Evolutionary conservation across 108 stramenopile species (phyloP), one percentile per base, ranked within the genome.

Genomic region (Asterionellopsis glacialis): DNA sequence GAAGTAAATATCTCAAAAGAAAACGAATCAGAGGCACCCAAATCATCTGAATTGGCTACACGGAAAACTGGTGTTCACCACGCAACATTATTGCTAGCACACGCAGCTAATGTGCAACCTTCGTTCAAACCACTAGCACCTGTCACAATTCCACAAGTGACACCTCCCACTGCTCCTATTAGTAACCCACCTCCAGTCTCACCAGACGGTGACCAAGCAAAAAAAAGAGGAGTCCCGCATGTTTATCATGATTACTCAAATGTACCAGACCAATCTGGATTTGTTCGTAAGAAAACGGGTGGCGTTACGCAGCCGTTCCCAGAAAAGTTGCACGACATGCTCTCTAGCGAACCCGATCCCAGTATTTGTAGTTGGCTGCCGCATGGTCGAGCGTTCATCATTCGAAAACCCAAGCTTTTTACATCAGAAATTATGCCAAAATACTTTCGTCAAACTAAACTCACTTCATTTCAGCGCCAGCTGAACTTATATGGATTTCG

Each of bases 401-500:
- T 97, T 26, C 62, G 75, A 13, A 83, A 95, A 51, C 91, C 89
- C 0, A 87, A 94, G 45, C 62, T 69, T 10, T 98, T 98, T 68
- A 81, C 87, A 19, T 39, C 61, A 12, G 74, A 92, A 14, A 86
- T 96, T 52, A 91, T 98, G 93, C 91, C 81, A 41, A 77, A 57
- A 40, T 93, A 84, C 75, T 92, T 95, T 57, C 75, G 82, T 41
- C 93, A 95, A 64, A 88, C 88, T 50, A 96, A 91, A 56, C 55
- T 87, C 40, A 91, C 87, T 14, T 74, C 70, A 44, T 91, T 87
- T 64, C 89, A 86, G 57, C 63, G 96, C 11, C 96, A 95, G 63
- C 61, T 95, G 27, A 97, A 97, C 63, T 73, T 97, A 0, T 97
- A 95, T 59, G 96, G 96, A 1, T 97, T 95, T 63, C 77, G 91